Evolutionary conservation across 176 grass and related monocot species (phyloP).

Genomic region (Aechmea fasciata): DNA sequence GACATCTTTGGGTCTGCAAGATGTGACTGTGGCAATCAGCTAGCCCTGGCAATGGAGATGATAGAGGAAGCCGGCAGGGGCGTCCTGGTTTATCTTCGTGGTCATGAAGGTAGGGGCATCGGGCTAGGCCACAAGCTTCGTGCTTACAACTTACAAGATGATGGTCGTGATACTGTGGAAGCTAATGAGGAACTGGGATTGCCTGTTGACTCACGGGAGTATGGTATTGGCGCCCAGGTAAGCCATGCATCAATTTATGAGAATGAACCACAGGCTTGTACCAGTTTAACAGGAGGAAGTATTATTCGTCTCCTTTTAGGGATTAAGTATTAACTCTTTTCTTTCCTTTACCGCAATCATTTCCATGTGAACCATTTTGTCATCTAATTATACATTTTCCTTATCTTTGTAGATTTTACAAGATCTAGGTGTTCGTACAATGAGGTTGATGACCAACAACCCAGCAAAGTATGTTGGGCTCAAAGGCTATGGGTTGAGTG

Average conservation of each 20-base stretch:
- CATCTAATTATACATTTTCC: not conserved
- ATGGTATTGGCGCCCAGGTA: constrained; percentile 83
- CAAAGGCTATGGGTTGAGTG: constrained; percentile 87
- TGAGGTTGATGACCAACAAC: constrained; percentile 90
- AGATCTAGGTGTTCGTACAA: constrained; percentile 80
- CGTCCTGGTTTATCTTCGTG: constrained; percentile 80
- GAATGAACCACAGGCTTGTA: too few species aligned
- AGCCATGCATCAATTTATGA: not conserved
- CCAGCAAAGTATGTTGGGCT: constrained; percentile 73
- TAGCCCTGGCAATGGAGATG: constrained; percentile 69
- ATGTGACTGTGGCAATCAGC: constrained; percentile 81
- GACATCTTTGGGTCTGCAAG: constrained; percentile 90
- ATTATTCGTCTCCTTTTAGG: not conserved
- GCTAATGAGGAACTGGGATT: constrained; percentile 93
- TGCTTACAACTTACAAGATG: constrained; percentile 82
- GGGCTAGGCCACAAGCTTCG: constrained; percentile 91
- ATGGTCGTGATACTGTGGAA: constrained; percentile 81
- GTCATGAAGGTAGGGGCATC: constrained; percentile 88
- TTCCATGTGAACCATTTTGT: not conserved
- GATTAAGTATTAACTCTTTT: not conserved
- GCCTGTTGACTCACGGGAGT: constrained; percentile 82
- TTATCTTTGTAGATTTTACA: constrained; percentile 52
- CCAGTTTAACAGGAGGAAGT: too few species aligned
- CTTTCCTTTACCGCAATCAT: not conserved
- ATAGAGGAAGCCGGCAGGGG: constrained; percentile 82